Evolutionary conservation across 805 yeast species (phyloP), one percentile per base, ranked within the genome.

Genomic region (Starmerella gropengiesseri): DNA sequence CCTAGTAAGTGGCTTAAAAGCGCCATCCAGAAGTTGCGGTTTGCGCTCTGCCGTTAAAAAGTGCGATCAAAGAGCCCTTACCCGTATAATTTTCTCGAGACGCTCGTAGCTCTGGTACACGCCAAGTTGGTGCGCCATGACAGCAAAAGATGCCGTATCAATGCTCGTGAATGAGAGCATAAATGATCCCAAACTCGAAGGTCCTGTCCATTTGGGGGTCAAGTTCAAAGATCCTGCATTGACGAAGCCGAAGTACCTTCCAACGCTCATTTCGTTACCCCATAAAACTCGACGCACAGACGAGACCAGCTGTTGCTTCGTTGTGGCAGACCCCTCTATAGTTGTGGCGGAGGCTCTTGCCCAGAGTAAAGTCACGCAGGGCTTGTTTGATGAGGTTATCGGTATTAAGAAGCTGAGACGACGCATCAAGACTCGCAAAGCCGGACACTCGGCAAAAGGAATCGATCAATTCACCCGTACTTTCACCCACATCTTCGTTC

Each of bases 331-430:
- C 38, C 57, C 58, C 7, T 32, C 37, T 27, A 26, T 22, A 5
- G 26, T 33, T 2, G 23, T 37, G 6, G 49, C 39, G 14, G 33
- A 43, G 12, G 40, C 43, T 6, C 23, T 55, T 7, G 32, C 28
- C 13, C 28, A 30, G 9, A 22, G 35, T 7, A 19, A 31, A 5
- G 12, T 11, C 1, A 45, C 53, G 1, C 22, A 17, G 11, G 29
- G 27, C 7, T 42, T 55, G 19, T 55, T 55, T 22, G 57, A 53
- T 44, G 58, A 55, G 39, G 42, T 55, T 2, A 49, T 54, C 20
- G 57, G 57, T 8, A 55, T 55, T 2, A 57, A 57, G 19, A 52
- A 51, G 40, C 54, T 55, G 22, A 31, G 58, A 11, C 44, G 57
- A 3, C 50, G 58, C 12, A 28, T 55, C 9, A 45, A 45, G 14